A percentile compares a stretch with the other conserved stretches of the same genome.
Evolutionary conservation across 441 rosid genomes (phyloP).

Genomic region (Gossypium lobatum): DNA sequence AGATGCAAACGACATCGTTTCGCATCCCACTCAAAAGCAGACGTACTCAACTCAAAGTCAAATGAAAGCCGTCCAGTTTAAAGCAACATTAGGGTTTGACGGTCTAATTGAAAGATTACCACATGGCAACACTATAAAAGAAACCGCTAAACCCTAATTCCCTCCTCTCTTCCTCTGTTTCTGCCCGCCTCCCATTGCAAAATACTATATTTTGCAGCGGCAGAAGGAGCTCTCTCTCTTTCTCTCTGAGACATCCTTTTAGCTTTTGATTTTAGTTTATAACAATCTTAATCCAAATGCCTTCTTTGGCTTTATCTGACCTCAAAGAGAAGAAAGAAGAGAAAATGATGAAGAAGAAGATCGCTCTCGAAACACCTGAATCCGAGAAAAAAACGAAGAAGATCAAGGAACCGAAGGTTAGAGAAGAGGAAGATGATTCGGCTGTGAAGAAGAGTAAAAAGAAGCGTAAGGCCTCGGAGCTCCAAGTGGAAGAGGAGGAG

Average conservation of each 20-base stretch:
- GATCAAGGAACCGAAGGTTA: conserved; percentile 26
- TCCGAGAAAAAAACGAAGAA: conserved; percentile 28
- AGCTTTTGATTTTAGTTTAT: background rate
- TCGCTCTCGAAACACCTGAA: conserved; percentile 31
- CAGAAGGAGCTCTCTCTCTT: conserved; percentile 14
- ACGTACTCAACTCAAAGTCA: no score
- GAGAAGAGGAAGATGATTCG: conserved; percentile 27
- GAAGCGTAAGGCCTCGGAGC: conserved; percentile 44
- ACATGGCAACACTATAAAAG: background rate
- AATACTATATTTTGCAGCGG: conserved; percentile 24
- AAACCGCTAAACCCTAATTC: conserved; percentile 29
- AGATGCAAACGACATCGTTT: no score
- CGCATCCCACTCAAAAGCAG: no score
- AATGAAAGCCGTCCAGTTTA: background rate
- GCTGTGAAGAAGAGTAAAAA: conserved; percentile 49
- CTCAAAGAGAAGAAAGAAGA: conserved; percentile 32
- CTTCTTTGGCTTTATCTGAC: conserved; percentile 41
- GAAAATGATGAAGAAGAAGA: conserved; percentile 67
- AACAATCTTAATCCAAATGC: conserved; percentile 29
- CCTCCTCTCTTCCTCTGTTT: conserved; percentile 11
- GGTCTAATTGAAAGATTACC: background rate
- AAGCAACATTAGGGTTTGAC: background rate
- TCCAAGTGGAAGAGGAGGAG: conserved; percentile 36
- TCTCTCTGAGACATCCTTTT: background rate
- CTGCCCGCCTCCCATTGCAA: conserved; percentile 28